Evolutionary conservation across 2,329 filamentous ascomycete species (phyloP).

Genomic region (Aspergillus versicolor): DNA sequence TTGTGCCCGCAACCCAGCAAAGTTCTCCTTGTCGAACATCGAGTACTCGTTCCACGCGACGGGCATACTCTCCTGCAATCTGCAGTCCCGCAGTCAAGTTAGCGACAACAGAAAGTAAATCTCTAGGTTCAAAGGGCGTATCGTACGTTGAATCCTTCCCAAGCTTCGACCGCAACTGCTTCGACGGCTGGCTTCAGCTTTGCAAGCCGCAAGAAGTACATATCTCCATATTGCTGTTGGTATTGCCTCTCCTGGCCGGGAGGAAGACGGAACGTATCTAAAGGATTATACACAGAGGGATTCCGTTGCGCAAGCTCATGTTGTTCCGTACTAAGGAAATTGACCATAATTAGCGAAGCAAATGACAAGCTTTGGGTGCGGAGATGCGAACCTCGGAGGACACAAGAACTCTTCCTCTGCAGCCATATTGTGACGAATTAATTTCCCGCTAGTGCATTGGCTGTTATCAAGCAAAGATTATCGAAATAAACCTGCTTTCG

Average conservation of each 20-base stretch:
- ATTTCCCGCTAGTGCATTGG: neutral
- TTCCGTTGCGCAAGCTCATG: constrained; percentile 52
- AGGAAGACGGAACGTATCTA: constrained; percentile 72
- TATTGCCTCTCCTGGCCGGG: constrained; percentile 67
- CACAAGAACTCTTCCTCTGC: constrained; percentile 26
- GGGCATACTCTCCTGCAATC: constrained; percentile 73
- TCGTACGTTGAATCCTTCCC: constrained; percentile 67
- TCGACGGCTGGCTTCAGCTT: constrained; percentile 85
- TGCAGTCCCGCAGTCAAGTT: constrained; percentile 28
- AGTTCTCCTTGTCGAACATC: constrained; percentile 94
- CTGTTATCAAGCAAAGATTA: neutral
- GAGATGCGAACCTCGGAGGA: constrained; percentile 27
- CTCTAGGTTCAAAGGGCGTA: neutral
- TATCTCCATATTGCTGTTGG: constrained; percentile 92
- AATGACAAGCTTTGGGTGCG: neutral
- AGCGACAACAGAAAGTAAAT: neutral
- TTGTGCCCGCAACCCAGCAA: constrained; percentile 91
- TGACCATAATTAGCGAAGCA: constrained; percentile 1
- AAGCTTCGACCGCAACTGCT: constrained; percentile 68
- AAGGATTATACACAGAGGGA: constrained; percentile 67
- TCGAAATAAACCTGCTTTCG: neutral
- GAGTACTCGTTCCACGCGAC: constrained; percentile 79
- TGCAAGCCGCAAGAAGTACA: constrained; percentile 91
- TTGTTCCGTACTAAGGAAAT: constrained; percentile 32
- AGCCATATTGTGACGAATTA: constrained; percentile 16